phyloP scores from a whole-genome alignment of 176 grass and related monocot genomes.

The Musa schizocarpa region DNA sequence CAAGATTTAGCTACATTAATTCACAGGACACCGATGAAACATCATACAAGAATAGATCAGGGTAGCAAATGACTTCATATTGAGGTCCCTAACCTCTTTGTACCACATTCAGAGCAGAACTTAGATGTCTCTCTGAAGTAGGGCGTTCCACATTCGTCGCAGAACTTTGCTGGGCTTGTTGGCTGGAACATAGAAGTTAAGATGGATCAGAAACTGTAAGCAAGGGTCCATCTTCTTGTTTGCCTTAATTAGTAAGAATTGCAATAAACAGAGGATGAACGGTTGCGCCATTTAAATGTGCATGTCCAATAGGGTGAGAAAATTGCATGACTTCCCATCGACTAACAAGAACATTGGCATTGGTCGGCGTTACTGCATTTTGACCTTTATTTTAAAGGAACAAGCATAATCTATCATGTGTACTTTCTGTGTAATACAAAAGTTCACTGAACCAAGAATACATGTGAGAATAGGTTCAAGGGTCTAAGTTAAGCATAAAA shows the following conservation, averaged over 20 bases:
- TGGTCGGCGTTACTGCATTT: too few relatives aligned
- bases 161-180: conserved; percentile 73
- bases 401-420: too few relatives aligned
- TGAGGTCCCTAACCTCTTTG: conserved; percentile 69
- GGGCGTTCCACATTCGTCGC: conserved; percentile 76
- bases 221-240: not conserved
- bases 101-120: conserved; percentile 88
- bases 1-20: too few relatives aligned
- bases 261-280: not conserved
- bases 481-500: too few relatives aligned
- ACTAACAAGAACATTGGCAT: too few relatives aligned
- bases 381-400: too few relatives aligned
- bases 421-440: too few relatives aligned
- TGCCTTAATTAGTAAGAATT: not conserved
- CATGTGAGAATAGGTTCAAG: too few relatives aligned
- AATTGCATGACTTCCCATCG: too few relatives aligned
- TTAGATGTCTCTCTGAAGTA: conserved; percentile 85
- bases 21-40: too few relatives aligned
- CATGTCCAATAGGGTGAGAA: too few relatives aligned
- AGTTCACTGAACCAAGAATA: too few relatives aligned
- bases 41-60: not conserved
- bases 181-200: conserved; percentile 33
- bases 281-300: not conserved
- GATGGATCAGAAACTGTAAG: not conserved
- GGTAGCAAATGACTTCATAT: not conserved